A percentile compares a stretch with the other conserved stretches of the same genome.
Evolutionary conservation across 352 stramenopile genomes (phyloP).

Genomic region (Globisporangium barbulae): DNA sequence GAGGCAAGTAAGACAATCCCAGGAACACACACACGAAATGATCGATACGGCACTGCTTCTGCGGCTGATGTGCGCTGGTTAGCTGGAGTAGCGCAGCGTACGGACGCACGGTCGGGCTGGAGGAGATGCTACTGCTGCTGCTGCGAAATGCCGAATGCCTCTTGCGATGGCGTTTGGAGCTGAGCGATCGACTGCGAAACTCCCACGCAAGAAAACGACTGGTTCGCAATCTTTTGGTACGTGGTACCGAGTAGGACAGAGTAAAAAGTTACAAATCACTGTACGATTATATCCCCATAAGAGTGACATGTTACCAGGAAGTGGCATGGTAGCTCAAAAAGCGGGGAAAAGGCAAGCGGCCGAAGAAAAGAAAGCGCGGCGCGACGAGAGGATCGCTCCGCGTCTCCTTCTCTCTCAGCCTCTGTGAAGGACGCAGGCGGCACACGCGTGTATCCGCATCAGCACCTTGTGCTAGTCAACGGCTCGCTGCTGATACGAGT

Average conservation of each 20-base stretch:
- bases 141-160: slow-evolving; percentile 15
- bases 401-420: neutral
- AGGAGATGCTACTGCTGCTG: slow-evolving; percentile 4
- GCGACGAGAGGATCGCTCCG: neutral
- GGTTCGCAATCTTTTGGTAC: neutral
- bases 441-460: neutral
- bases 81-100: neutral
- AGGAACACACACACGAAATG: slow-evolving; percentile 8
- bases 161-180: neutral
- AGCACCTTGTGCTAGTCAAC: neutral
- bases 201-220: slow-evolving; percentile 9
- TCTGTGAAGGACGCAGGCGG: neutral
- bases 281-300: neutral
- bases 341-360: neutral
- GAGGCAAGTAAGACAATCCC: slow-evolving; percentile 22
- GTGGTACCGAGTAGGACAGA: neutral
- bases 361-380: neutral
- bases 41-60: neutral
- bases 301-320: slow-evolving; percentile 6
- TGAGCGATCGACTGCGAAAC: neutral
- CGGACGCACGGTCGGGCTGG: neutral
- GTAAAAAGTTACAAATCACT: neutral
- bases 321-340: neutral
- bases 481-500: neutral
- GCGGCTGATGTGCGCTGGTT: neutral